These are phyloP conservation scores for Podospora tetraspora DNA, from an alignment of 495 filamentous ascomycete species.

Conservation along the genomic window DNA sequence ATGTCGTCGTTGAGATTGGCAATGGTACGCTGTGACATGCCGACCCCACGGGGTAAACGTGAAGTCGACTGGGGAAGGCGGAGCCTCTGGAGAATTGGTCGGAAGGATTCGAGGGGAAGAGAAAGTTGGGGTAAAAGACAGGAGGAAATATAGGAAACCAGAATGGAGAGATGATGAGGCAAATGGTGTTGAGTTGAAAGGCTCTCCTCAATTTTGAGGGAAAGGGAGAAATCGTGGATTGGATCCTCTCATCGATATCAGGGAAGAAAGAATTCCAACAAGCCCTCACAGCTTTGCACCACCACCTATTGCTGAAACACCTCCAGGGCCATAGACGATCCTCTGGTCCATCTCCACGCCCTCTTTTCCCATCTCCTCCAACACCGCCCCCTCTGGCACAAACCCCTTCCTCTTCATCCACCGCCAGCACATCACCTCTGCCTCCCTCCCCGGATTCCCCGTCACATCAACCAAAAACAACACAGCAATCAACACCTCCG, in stretches of 20 bases:
- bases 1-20: neutral
- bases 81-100: neutral
- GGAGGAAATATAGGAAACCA: neutral
- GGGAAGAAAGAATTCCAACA: too few species aligned
- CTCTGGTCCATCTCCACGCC: constrained; percentile 21
- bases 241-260: too few species aligned
- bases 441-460: constrained; percentile 20
- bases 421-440: constrained; percentile 27
- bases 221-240: too few species aligned
- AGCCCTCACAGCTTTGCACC: constrained; percentile 3
- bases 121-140: neutral
- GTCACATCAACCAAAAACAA: constrained; percentile 30
- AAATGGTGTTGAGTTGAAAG: neutral
- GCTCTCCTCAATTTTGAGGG: too few species aligned
- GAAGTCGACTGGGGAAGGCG: neutral
- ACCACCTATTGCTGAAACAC: neutral
- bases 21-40: neutral
- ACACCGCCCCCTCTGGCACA: neutral
- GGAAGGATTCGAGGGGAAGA: neutral
- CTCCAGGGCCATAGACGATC: constrained; percentile 20
- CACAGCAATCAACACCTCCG: constrained; percentile 33
- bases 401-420: constrained; percentile 28
- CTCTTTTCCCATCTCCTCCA: neutral
- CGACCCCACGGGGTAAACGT: neutral
- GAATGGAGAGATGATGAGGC: neutral